These are phyloP conservation scores for Penicillium crystallinum DNA, from an alignment of 495 filamentous ascomycete genomes.

Conservation along the genomic window DNA sequence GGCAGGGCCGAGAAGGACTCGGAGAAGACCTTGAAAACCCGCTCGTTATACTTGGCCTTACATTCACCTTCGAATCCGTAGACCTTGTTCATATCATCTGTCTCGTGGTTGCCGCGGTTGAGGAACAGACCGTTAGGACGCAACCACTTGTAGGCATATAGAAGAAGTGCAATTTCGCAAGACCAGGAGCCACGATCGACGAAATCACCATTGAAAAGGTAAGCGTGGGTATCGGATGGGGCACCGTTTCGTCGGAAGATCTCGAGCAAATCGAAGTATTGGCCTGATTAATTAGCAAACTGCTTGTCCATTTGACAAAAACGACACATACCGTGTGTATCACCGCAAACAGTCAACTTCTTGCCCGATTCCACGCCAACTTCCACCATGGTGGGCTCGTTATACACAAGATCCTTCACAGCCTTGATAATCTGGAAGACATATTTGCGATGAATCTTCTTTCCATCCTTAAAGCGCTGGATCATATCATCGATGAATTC, in stretches of 20 bases:
- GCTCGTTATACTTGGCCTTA: conserved; percentile 95
- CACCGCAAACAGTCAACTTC: conserved; percentile 89
- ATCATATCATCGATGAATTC: conserved; percentile 98
- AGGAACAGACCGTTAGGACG: conserved; percentile 84
- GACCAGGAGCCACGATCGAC: conserved; percentile 98
- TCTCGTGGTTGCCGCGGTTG: conserved; percentile 98
- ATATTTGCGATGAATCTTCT: conserved; percentile 93
- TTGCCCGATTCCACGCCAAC: conserved; percentile 71
- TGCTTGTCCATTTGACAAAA: neutral
- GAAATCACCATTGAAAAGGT: conserved; percentile 99
- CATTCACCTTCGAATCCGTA: conserved; percentile 99
- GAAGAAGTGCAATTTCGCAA: conserved; percentile 85
- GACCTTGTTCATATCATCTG: conserved; percentile 98
- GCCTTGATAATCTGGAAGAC: conserved; percentile 92
- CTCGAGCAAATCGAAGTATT: conserved; percentile 96
- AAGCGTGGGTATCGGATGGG: conserved; percentile 78
- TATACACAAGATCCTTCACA: conserved; percentile 81
- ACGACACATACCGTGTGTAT: conserved; percentile 77
- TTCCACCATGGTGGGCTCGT: conserved; percentile 97
- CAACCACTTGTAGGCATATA: conserved; percentile 97
- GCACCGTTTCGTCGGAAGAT: conserved; percentile 89
- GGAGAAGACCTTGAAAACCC: conserved; percentile 94
- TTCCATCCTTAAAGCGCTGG: conserved; percentile 88
- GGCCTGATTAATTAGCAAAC: conserved; percentile 51
- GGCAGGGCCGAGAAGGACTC: conserved; percentile 96